These are phyloP conservation scores for Scedosporium minutisporum DNA, from an alignment of 2,329 filamentous ascomycete species.

Conservation along the genomic window DNA sequence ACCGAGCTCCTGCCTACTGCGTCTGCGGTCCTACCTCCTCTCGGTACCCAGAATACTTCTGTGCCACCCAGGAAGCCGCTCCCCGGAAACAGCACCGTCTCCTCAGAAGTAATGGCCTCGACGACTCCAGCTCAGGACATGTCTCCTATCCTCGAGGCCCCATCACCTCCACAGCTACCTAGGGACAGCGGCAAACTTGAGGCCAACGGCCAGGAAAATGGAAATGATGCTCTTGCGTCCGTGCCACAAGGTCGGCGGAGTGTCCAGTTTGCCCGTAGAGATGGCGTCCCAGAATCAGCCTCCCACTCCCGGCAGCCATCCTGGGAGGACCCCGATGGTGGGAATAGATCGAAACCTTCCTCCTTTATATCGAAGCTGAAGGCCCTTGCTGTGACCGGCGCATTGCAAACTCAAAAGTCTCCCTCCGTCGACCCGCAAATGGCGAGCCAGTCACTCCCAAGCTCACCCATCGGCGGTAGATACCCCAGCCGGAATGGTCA, in stretches of 20 bases:
- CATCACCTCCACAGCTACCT: background rate
- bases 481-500: slow-evolving; percentile 25
- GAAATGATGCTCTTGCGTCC: background rate
- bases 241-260: slow-evolving; percentile 34
- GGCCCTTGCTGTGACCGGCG: slow-evolving; percentile 52
- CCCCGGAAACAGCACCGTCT: background rate
- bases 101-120: background rate
- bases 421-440: slow-evolving; percentile 17
- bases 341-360: slow-evolving; percentile 47
- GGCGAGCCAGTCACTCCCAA: slow-evolving; percentile 29
- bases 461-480: slow-evolving; percentile 37
- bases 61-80: slow-evolving; percentile 2
- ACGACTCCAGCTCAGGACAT: background rate
- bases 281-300: slow-evolving; percentile 34
- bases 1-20: background rate
- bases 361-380: slow-evolving; percentile 73
- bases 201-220: background rate
- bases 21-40: background rate
- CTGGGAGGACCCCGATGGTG: slow-evolving; percentile 54
- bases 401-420: slow-evolving; percentile 32
- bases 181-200: background rate
- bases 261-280: slow-evolving; percentile 63
- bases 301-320: slow-evolving; percentile 54
- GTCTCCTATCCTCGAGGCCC: background rate
- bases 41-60: background rate